Conservation (phyloP, 495 filamentous ascomycete species). For the Hyaloscypha variabilis region DNA sequence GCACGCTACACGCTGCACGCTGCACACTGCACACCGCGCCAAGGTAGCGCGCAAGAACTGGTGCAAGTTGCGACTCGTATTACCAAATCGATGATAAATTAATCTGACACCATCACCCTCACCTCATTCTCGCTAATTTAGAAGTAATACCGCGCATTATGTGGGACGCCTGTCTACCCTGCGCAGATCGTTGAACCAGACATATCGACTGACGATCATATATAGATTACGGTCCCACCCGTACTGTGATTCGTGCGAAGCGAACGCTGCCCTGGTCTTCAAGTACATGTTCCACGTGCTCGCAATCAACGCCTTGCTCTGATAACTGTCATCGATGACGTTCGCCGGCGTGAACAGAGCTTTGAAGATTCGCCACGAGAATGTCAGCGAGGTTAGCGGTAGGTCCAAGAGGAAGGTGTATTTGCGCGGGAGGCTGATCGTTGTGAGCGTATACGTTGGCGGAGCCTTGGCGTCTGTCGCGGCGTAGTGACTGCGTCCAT, state of each 20-base stretch:
- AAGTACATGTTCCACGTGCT: slow-evolving; percentile 41
- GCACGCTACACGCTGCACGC: too few species aligned
- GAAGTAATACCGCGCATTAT: too few species aligned
- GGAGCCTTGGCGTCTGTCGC: slow-evolving; percentile 36
- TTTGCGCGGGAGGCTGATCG: slow-evolving; percentile 39
- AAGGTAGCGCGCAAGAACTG: too few species aligned
- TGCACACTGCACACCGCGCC: too few species aligned
- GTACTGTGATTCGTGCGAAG: slow-evolving; percentile 41
- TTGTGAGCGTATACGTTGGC: slow-evolving; percentile 39
- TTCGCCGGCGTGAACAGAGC: slow-evolving; percentile 37
- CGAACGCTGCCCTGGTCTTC: slow-evolving; percentile 39
- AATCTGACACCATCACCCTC: neutral
- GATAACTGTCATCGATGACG: slow-evolving; percentile 28
- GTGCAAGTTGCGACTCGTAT: too few species aligned
- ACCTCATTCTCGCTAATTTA: neutral
- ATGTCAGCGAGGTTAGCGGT: slow-evolving; percentile 41
- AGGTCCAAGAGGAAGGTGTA: slow-evolving; percentile 44
- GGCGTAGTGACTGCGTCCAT: slow-evolving; percentile 34
- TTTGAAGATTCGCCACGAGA: slow-evolving; percentile 39
- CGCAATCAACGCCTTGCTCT: slow-evolving; percentile 35
- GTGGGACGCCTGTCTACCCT: slow-evolving; percentile 25
- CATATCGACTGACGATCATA: slow-evolving; percentile 44
- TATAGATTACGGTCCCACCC: slow-evolving; percentile 47
- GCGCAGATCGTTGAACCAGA: slow-evolving; percentile 48
- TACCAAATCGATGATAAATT: neutral